phyloP scores from a whole-genome alignment of 345 rosid species.

The Noccaea bulbosa region DNA sequence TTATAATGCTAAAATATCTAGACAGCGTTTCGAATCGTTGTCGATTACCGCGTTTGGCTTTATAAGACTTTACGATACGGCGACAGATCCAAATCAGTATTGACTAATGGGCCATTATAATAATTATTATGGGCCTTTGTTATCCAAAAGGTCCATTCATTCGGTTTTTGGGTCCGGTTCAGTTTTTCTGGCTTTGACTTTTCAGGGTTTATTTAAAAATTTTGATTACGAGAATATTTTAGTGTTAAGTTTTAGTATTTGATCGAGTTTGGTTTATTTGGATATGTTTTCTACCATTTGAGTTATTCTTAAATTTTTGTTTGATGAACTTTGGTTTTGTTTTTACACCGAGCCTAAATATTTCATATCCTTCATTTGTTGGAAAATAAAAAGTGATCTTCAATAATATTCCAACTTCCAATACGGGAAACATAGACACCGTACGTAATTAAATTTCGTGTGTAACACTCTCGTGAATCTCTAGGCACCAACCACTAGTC shows the following conservation, averaged over 20 bases:
- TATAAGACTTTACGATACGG: neutral
- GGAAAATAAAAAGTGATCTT: neutral
- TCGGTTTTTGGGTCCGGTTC: neutral
- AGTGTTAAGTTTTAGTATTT: too few species aligned
- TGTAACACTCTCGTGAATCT: conserved; percentile 39
- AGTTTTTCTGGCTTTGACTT: neutral
- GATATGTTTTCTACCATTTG: too few species aligned
- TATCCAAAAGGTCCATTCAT: too few species aligned
- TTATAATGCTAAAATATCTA: conserved; percentile 15
- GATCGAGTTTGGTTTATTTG: too few species aligned
- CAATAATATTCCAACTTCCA: conserved; percentile 15
- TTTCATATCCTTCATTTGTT: too few species aligned
- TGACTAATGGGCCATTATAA: neutral
- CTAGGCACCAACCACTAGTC: conserved; percentile 22
- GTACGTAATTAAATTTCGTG: conserved; percentile 26
- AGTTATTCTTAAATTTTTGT: too few species aligned
- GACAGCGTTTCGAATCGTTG: neutral
- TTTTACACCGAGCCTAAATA: too few species aligned
- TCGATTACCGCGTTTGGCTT: conserved; percentile 6
- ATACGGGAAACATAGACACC: conserved; percentile 14
- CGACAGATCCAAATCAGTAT: neutral
- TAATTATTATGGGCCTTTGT: neutral
- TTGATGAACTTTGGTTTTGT: too few species aligned
- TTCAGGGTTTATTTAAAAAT: too few species aligned
- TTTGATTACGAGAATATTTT: too few species aligned